Evolutionary conservation across 2,329 filamentous ascomycete species (phyloP).

Genomic region (Aspergillus sp.): DNA sequence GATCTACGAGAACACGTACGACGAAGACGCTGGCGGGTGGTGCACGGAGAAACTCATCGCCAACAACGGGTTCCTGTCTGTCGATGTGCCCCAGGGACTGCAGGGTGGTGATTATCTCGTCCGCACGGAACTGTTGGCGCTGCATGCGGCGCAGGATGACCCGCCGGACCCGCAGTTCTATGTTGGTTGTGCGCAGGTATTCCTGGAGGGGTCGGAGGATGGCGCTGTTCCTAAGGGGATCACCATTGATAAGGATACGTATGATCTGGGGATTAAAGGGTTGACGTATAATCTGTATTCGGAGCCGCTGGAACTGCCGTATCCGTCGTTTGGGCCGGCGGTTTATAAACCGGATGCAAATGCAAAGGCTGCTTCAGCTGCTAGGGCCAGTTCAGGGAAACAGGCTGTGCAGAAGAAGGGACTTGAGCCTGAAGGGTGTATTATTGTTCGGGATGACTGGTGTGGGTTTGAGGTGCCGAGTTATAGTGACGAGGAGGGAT

Average conservation of each 20-base stretch:
- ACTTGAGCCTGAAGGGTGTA: conserved; percentile 55
- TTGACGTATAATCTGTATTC: conserved; percentile 67
- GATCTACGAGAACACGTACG: conserved; percentile 69
- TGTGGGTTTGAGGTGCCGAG: conserved; percentile 61
- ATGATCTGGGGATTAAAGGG: conserved; percentile 54
- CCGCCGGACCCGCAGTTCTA: conserved; percentile 70
- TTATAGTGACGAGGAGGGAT: conserved; percentile 58
- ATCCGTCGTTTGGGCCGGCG: conserved; percentile 59
- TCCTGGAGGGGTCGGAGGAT: conserved; percentile 53
- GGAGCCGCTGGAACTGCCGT: conserved; percentile 52
- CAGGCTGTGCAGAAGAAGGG: conserved; percentile 47
- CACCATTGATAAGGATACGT: conserved; percentile 64
- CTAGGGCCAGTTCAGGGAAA: not conserved
- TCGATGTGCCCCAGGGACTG: conserved; percentile 62
- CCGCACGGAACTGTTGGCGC: conserved; percentile 67
- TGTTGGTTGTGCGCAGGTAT: conserved; percentile 70
- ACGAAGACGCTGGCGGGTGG: conserved; percentile 58
- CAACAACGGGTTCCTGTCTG: conserved; percentile 63
- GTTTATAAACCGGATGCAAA: conserved; percentile 47
- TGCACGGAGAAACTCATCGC: conserved; percentile 69
- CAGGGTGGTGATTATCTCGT: conserved; percentile 69
- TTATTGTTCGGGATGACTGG: conserved; percentile 72
- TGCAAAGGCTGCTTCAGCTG: conserved; percentile 3
- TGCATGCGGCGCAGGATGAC: conserved; percentile 60
- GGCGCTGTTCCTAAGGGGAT: conserved; percentile 53